Evolutionary conservation across 176 grass and related monocot species (phyloP).

Genomic region (Oryza australiensis): DNA sequence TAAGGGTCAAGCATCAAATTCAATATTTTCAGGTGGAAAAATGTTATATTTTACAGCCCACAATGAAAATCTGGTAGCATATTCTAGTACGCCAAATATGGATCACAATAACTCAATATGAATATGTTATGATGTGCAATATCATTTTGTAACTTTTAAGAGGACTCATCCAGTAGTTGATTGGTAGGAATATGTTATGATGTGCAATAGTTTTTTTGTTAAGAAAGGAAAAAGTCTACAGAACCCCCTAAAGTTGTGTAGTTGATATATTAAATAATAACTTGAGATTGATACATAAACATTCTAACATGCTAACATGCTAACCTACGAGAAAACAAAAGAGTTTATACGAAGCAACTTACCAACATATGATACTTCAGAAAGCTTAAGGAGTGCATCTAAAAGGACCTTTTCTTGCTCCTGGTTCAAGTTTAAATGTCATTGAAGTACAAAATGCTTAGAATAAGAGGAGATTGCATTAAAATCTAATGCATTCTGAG

Average conservation of each 20-base stretch:
- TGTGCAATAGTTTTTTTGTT: neutral
- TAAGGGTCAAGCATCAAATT: neutral
- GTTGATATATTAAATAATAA: neutral
- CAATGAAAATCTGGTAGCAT: neutral
- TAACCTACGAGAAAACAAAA: neutral
- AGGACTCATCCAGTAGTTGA: neutral
- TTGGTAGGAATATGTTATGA: neutral
- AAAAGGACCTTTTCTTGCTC: slow-evolving; percentile 63
- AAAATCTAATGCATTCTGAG: neutral
- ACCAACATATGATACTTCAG: slow-evolving; percentile 46
- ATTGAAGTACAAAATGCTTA: slow-evolving; percentile 27
- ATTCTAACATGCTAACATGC: neutral
- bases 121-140: too few relatives aligned
- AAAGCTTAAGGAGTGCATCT: slow-evolving; percentile 56
- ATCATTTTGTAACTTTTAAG: neutral
- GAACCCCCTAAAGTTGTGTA: neutral
- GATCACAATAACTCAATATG: neutral
- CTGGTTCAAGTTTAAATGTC: slow-evolving; percentile 41
- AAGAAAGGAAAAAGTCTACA: neutral
- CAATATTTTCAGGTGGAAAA: neutral
- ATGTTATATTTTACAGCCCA: neutral
- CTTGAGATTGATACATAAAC: neutral
- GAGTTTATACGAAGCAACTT: slow-evolving; percentile 8
- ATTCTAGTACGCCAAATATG: neutral
- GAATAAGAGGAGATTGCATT: slow-evolving; percentile 5